These are phyloP conservation scores for Diaporthe citriasiana DNA, from an alignment of 2,329 filamentous ascomycete species.

Conservation along the genomic window DNA sequence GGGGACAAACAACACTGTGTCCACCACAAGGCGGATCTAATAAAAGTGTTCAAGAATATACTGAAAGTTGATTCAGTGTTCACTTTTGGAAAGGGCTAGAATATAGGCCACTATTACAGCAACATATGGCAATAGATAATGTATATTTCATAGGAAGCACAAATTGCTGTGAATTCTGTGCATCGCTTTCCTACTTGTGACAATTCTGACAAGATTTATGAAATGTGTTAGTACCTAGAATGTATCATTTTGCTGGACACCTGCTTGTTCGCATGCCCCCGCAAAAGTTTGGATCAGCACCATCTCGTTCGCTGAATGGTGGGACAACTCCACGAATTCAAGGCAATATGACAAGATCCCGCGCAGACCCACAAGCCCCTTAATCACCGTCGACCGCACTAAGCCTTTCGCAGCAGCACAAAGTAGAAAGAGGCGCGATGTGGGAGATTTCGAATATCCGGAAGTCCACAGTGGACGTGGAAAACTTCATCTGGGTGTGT, in stretches of 20 bases:
- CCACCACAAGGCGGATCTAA: not conserved
- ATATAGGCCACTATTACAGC: not conserved
- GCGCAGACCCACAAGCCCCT: slow-evolving; percentile 19
- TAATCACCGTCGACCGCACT: slow-evolving; percentile 9
- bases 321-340: slow-evolving; percentile 9
- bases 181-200: not conserved
- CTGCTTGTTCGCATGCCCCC: not conserved
- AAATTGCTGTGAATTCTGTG: not conserved
- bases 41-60: not conserved
- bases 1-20: not conserved
- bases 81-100: not conserved
- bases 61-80: accelerated
- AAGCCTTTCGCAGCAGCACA: not conserved
- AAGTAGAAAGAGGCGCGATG: not conserved
- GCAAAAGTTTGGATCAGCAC: not conserved
- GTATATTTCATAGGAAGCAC: not conserved
- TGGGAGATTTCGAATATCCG: slow-evolving; percentile 22
- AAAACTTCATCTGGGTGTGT: not conserved
- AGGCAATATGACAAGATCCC: not conserved
- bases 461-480: not conserved
- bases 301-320: slow-evolving; percentile 6
- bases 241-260: too few relatives aligned
- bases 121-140: not conserved
- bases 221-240: not conserved
- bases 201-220: not conserved